Conservation (phyloP, 2,329 filamentous ascomycete species). For the Monosporascus sp. region DNA sequence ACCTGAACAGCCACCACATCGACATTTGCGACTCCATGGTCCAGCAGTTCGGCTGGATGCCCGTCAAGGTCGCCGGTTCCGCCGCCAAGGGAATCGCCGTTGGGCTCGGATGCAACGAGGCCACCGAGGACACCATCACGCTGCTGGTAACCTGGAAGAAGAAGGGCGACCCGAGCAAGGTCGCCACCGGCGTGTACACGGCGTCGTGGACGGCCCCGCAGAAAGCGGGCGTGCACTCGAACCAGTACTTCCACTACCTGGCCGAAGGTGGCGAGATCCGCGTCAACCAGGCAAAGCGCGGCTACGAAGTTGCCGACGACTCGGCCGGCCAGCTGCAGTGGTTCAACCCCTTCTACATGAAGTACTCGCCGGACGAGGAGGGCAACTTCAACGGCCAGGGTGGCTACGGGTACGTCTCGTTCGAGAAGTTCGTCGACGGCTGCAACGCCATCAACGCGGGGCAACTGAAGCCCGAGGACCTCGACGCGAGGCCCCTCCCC, state of each 20-base stretch:
- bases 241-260: conserved; percentile 97
- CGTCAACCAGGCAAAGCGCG: conserved; percentile 88
- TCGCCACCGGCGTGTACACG: conserved; percentile 85
- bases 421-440: conserved; percentile 93
- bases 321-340: conserved; percentile 65
- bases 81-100: conserved; percentile 76
- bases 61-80: conserved; percentile 72
- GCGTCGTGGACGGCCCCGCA: conserved; percentile 93
- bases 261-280: conserved; percentile 78
- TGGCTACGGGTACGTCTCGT: conserved; percentile 89
- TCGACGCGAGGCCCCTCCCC: conserved; percentile 76
- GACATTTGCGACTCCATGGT: conserved; percentile 94
- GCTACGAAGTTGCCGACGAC: conserved; percentile 92
- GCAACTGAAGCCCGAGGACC: conserved; percentile 63
- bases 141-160: conserved; percentile 85
- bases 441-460: conserved; percentile 75
- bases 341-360: conserved; percentile 96
- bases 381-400: conserved; percentile 90
- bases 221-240: conserved; percentile 89
- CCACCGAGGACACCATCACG: conserved; percentile 91
- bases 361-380: conserved; percentile 89
- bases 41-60: conserved; percentile 63
- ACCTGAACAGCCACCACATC: conserved; percentile 91
- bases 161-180: conserved; percentile 61
- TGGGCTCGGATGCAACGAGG: conserved; percentile 69